Conservation (phyloP, 2,329 filamentous ascomycete genomes). For the Daldinia sp. region DNA sequence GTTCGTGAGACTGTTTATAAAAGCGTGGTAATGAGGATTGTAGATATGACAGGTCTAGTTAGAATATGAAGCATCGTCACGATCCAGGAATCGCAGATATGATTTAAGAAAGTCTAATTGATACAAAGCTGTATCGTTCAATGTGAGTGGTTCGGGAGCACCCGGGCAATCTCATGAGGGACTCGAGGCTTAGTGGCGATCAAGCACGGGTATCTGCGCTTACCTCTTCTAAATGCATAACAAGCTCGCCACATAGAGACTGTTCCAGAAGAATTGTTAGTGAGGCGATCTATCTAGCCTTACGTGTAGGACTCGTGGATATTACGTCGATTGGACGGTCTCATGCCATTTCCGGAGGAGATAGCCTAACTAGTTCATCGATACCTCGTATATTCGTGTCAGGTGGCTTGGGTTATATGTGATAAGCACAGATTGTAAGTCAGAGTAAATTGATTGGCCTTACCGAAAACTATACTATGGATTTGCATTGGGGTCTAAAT, state of each 20-base stretch:
- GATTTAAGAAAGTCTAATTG: neutral
- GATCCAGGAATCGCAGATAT: neutral
- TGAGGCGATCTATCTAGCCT: neutral
- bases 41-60: neutral
- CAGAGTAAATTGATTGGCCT: neutral
- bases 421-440: constrained; percentile 7
- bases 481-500: constrained; percentile 9
- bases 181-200: neutral
- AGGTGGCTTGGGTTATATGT: constrained; percentile 24
- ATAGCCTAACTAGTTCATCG: constrained; percentile 1
- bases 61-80: neutral
- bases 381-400: constrained; percentile 1
- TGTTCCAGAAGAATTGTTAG: neutral
- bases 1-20: neutral
- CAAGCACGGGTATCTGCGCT: neutral
- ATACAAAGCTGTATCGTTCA: neutral
- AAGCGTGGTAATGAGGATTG: neutral
- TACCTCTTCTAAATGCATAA: neutral
- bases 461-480: constrained; percentile 8
- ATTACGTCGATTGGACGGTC: constrained; percentile 2
- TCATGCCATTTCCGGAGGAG: neutral
- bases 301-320: neutral
- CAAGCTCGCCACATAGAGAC: neutral
- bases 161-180: neutral
- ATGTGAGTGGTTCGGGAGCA: neutral